Conservation (phyloP, 2,329 filamentous ascomycete genomes). For the Dactylella cylindrospora region DNA sequence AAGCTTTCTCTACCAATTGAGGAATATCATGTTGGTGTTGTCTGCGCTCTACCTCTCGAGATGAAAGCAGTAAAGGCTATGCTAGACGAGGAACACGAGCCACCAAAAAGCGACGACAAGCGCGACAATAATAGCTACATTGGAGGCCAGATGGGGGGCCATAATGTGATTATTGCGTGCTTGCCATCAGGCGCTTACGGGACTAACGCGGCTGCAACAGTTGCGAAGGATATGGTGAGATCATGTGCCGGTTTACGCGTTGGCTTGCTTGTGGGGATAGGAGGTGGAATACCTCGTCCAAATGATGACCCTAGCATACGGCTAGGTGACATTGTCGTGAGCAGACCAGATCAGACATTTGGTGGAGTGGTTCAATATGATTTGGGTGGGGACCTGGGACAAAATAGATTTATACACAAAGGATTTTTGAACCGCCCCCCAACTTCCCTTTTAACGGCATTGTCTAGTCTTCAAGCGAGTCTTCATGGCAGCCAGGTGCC, state of each 20-base stretch:
- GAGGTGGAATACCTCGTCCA: slow-evolving; percentile 27
- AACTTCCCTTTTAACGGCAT: slow-evolving; percentile 6
- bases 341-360: not conserved
- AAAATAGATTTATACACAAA: slow-evolving; percentile 3
- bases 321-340: slow-evolving; percentile 17
- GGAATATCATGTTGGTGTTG: slow-evolving; percentile 51
- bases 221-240: slow-evolving; percentile 45
- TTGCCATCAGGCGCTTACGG: slow-evolving; percentile 45
- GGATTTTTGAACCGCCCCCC: slow-evolving; percentile 28
- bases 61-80: slow-evolving; percentile 49
- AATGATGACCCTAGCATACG: slow-evolving; percentile 29
- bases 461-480: slow-evolving; percentile 9
- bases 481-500: not conserved
- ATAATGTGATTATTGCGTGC: slow-evolving; percentile 49
- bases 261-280: slow-evolving; percentile 36
- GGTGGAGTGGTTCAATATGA: slow-evolving; percentile 36
- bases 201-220: slow-evolving; percentile 43
- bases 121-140: slow-evolving; percentile 48
- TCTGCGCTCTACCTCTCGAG: slow-evolving; percentile 50
- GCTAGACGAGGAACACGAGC: slow-evolving; percentile 49
- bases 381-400: not conserved
- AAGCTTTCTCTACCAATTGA: slow-evolving; percentile 13
- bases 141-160: slow-evolving; percentile 46
- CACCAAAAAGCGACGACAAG: slow-evolving; percentile 23
- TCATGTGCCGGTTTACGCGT: no score